A percentile compares a stretch with the other conserved stretches of the same genome.
phyloP scores from a whole-genome alignment of 768 basidiomycete species.

The Terana coerulea region DNA sequence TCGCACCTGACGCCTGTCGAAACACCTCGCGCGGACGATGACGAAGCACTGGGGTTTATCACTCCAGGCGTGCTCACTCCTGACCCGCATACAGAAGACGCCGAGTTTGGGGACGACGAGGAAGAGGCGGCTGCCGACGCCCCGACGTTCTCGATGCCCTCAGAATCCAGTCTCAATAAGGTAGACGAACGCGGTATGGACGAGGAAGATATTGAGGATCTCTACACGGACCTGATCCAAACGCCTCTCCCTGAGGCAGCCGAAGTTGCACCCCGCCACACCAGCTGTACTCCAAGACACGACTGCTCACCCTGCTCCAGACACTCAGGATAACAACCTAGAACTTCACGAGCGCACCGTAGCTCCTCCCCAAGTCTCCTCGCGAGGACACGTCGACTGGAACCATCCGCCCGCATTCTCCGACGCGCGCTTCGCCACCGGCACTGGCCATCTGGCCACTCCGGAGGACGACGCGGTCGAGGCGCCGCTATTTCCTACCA shows the following conservation, averaged over 20 bases:
- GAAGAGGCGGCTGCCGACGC: neutral
- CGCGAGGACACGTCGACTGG: conserved; percentile 30
- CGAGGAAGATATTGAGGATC: neutral
- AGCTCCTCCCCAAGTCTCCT: conserved; percentile 10
- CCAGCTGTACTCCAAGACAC: neutral
- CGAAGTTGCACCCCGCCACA: neutral
- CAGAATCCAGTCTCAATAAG: neutral
- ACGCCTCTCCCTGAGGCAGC: neutral
- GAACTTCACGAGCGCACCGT: conserved; percentile 8
- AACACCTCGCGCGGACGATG: conserved; percentile 18
- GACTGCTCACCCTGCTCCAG: neutral
- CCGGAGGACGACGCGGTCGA: neutral
- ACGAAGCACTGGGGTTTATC: conserved; percentile 2
- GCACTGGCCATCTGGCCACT: conserved; percentile 14
- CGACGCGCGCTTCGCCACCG: conserved; percentile 19
- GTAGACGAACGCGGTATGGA: neutral
- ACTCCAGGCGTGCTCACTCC: conserved; percentile 16
- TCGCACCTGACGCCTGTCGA: conserved; percentile 19
- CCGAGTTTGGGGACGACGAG: neutral
- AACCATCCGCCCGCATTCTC: conserved; percentile 33
- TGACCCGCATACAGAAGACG: neutral
- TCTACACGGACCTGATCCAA: neutral
- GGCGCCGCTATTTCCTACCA: conserved; percentile 1
- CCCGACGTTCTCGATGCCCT: conserved; percentile 12
- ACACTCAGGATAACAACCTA: neutral